Conservation (phyloP, 2,329 filamentous ascomycete genomes). For the Botrytis porri region DNA sequence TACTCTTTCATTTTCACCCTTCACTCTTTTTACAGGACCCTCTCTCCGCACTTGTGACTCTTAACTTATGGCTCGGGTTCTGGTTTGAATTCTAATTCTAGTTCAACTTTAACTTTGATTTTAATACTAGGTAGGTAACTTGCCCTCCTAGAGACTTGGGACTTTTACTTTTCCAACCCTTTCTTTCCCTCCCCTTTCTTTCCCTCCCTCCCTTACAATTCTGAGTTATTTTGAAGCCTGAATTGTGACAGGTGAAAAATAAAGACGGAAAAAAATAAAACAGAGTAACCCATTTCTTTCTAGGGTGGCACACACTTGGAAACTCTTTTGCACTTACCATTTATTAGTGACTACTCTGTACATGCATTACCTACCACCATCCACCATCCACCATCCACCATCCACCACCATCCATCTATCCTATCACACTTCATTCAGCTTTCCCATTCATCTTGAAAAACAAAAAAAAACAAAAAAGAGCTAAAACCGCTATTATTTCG, state of each 20-base stretch:
- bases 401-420: not conserved
- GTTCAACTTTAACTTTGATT: not conserved
- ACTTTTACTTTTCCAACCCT: too few species aligned
- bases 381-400: not conserved
- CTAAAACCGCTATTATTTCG: conserved; percentile 6
- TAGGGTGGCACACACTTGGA: not conserved
- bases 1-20: not conserved
- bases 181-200: not conserved
- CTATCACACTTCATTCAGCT: conserved; percentile 7
- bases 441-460: not conserved
- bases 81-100: too few species aligned
- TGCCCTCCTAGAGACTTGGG: too few species aligned
- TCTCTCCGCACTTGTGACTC: not conserved
- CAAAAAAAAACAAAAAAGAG: too few species aligned
- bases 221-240: not conserved
- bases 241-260: conserved; percentile 4
- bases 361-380: not conserved
- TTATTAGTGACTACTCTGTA: not conserved
- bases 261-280: not conserved
- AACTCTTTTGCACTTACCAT: not conserved
- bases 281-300: conserved; percentile 7
- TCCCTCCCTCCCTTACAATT: not conserved
- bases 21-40: not conserved
- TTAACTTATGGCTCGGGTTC: not conserved
- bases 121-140: not conserved